phyloP scores from a whole-genome alignment of 2,329 filamentous ascomycete genomes.

The Sclerotinia sclerotiorum region DNA sequence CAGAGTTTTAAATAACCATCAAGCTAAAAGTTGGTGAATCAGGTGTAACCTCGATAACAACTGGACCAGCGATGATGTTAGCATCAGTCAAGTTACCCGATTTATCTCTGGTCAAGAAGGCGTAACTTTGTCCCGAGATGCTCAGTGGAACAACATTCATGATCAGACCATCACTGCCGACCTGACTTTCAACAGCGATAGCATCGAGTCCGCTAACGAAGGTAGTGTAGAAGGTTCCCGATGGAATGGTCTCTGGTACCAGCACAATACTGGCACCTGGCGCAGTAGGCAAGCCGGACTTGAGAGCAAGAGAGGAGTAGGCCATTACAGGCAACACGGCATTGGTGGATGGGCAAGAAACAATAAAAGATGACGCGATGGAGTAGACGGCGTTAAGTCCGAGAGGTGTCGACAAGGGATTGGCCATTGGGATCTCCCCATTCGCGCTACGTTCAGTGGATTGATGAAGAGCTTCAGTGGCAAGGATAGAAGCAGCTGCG shows the following conservation, averaged over 20 bases:
- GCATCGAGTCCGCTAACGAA: conserved; percentile 39
- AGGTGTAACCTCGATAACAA: conserved; percentile 41
- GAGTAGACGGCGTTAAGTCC: conserved; percentile 61
- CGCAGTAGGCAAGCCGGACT: conserved; percentile 31
- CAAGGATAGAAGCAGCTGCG: conserved; percentile 63
- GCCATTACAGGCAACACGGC: conserved; percentile 58
- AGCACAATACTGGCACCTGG: conserved; percentile 35
- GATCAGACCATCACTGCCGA: conserved; percentile 36
- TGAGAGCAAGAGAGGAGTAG: conserved; percentile 51
- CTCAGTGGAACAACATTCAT: conserved; percentile 39
- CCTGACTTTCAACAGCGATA: conserved; percentile 40
- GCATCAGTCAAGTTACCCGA: conserved; percentile 42
- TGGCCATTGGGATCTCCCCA: conserved; percentile 54
- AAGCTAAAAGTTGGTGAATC: conserved; percentile 35
- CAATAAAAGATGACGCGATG: conserved; percentile 62
- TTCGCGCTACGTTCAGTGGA: conserved; percentile 56
- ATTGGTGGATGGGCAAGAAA: conserved; percentile 55
- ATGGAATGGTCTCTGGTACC: conserved; percentile 32
- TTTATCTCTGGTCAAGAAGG: conserved; percentile 44
- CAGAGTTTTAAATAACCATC: conserved; percentile 23
- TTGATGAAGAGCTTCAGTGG: conserved; percentile 65
- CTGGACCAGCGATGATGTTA: conserved; percentile 44
- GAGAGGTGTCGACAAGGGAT: conserved; percentile 61
- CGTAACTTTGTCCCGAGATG: conserved; percentile 44
- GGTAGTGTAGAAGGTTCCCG: conserved; percentile 41